Percentiles rank a stretch among this genome's conserved stretches.
Conservation (phyloP, 2,329 filamentous ascomycete species). For the Trichoderma breve region DNA sequence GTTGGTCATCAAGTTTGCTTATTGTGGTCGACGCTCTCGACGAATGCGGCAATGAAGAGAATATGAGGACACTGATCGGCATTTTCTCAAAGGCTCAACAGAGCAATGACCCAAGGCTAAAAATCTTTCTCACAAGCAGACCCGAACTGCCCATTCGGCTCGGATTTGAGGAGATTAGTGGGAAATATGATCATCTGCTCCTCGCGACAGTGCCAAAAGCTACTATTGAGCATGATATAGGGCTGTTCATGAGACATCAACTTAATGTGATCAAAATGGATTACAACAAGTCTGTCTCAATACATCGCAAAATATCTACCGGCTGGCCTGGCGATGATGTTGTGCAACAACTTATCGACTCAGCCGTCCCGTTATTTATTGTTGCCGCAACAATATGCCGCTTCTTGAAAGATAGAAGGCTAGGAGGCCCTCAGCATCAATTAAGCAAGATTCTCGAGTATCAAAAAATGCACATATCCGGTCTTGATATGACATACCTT, state of each 20-base stretch:
- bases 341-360: constrained; percentile 24
- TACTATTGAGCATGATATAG: constrained; percentile 11
- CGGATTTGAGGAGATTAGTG: constrained; percentile 33
- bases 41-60: constrained; percentile 30
- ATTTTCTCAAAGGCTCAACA: constrained; percentile 11
- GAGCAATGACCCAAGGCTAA: constrained; percentile 26
- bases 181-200: constrained; percentile 17
- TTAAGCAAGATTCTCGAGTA: constrained; percentile 28
- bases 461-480: constrained; percentile 8
- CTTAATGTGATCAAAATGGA: neutral
- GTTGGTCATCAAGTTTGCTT: constrained; percentile 10
- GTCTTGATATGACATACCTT: constrained; percentile 24
- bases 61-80: constrained; percentile 34
- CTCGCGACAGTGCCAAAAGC: neutral
- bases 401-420: constrained; percentile 27
- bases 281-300: constrained; percentile 16
- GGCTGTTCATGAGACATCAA: neutral
- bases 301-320: neutral
- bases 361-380: constrained; percentile 37
- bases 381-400: constrained; percentile 36
- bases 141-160: constrained; percentile 40
- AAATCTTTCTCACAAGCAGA: constrained; percentile 43
- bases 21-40: constrained; percentile 39
- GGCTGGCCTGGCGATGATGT: constrained; percentile 20
- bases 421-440: constrained; percentile 26